These are phyloP conservation scores for Psidium guajava DNA, from an alignment of 345 rosid genomes.

Conservation along the genomic window DNA sequence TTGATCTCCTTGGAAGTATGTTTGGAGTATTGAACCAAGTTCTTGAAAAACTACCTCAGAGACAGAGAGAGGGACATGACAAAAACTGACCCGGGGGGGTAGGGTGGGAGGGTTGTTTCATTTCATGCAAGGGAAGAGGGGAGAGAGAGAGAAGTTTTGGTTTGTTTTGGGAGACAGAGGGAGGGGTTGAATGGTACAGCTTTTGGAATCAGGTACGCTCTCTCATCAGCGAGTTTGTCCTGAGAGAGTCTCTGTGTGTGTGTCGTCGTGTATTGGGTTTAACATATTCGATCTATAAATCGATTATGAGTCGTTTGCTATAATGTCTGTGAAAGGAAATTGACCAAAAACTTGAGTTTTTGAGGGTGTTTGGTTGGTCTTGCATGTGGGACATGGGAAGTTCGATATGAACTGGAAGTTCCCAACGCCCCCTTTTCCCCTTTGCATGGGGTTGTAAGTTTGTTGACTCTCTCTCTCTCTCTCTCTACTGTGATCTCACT, in stretches of 20 bases:
- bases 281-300: not conserved
- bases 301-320: not conserved
- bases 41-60: not conserved
- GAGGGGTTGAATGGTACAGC: constrained; percentile 31
- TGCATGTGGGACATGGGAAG: constrained; percentile 21
- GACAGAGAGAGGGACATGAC: constrained; percentile 29
- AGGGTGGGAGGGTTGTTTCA: constrained; percentile 28
- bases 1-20: not conserved
- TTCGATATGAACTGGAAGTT: constrained; percentile 68
- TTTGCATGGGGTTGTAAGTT: constrained; percentile 20
- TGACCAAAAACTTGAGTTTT: not conserved
- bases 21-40: not conserved
- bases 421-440: constrained; percentile 22
- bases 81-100: not conserved
- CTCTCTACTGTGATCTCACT: not conserved
- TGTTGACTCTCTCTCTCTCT: not conserved
- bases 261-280: not conserved
- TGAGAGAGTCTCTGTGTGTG: constrained; percentile 2
- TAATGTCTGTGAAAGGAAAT: not conserved
- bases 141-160: constrained; percentile 19
- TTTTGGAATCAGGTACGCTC: constrained; percentile 47
- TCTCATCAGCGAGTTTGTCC: constrained; percentile 67
- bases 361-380: not conserved
- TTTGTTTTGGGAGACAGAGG: constrained; percentile 36
- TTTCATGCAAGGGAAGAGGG: constrained; percentile 8